These are phyloP conservation scores for Penicillium sp. DNA, from an alignment of 2,329 filamentous ascomycete species.

Conservation along the genomic window DNA sequence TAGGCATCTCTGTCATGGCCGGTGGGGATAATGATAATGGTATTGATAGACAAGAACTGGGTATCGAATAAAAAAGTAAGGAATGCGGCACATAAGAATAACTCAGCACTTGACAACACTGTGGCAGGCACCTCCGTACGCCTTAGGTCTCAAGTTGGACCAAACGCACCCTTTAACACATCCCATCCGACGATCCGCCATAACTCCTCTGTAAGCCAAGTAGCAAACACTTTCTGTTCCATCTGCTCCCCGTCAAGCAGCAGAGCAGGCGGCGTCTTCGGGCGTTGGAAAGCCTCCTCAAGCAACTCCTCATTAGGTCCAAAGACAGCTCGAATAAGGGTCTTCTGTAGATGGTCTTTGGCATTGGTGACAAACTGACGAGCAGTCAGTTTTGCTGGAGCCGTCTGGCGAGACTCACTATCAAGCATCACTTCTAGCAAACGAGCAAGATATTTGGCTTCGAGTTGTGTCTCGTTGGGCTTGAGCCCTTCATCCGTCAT, in stretches of 20 bases:
- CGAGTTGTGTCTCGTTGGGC: conserved; percentile 28
- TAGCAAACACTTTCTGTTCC: conserved; percentile 39
- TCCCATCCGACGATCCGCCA: conserved; percentile 60
- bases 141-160: background rate
- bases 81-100: background rate
- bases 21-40: background rate
- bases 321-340: conserved; percentile 43
- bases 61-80: background rate
- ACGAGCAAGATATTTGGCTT: conserved; percentile 37
- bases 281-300: conserved; percentile 26
- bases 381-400: background rate
- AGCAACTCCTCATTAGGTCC: conserved; percentile 35
- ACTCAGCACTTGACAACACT: background rate
- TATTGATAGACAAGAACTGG: background rate
- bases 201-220: conserved; percentile 56
- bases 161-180: conserved; percentile 20
- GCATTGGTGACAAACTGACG: conserved; percentile 20
- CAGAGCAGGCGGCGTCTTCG: conserved; percentile 20
- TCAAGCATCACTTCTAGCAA: conserved; percentile 33
- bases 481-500: conserved; percentile 24
- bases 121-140: background rate
- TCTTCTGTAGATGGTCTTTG: conserved; percentile 39
- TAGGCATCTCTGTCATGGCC: background rate
- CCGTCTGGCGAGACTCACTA: background rate
- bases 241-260: conserved; percentile 10